Percentiles rank a stretch among this genome's conserved stretches.
Conservation (phyloP, 1,284 basidiomycete species). For the Singerocomus inundabilis region DNA sequence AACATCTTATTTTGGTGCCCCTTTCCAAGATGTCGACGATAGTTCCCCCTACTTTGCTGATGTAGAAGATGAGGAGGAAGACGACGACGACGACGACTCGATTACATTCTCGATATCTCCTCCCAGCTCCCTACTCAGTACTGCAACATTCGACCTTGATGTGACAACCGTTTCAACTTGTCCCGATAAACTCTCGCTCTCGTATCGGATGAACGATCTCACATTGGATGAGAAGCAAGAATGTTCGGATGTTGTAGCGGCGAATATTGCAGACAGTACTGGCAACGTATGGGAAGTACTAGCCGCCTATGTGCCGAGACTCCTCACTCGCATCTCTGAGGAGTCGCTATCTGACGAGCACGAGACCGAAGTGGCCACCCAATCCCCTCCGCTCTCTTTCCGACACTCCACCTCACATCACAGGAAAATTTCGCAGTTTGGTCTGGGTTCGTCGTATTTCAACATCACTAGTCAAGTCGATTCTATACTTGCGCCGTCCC, state of each 20-base stretch:
- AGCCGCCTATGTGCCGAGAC: background rate
- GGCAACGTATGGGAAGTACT: slow-evolving; percentile 4
- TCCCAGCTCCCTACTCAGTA: background rate
- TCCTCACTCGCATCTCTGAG: slow-evolving; percentile 10
- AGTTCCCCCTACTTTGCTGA: slow-evolving; percentile 4
- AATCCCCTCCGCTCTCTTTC: no score
- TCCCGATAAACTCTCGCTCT: background rate
- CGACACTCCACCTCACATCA: no score
- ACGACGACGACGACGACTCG: background rate
- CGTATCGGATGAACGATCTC: background rate
- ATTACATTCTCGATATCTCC: no score
- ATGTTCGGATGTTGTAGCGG: background rate
- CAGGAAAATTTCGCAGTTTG: no score
- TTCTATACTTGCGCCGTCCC: no score
- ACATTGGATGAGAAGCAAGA: background rate
- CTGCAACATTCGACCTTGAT: background rate
- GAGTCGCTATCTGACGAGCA: background rate
- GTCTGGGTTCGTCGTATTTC: no score
- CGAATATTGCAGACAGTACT: background rate
- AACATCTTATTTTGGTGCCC: background rate
- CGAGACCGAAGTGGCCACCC: background rate
- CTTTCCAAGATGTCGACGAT: background rate
- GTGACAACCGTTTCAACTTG: background rate
- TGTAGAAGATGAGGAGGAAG: background rate
- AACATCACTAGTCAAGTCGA: no score